Conservation (phyloP, 78 protist species). For the Dictyostelium citrinum region DNA sequence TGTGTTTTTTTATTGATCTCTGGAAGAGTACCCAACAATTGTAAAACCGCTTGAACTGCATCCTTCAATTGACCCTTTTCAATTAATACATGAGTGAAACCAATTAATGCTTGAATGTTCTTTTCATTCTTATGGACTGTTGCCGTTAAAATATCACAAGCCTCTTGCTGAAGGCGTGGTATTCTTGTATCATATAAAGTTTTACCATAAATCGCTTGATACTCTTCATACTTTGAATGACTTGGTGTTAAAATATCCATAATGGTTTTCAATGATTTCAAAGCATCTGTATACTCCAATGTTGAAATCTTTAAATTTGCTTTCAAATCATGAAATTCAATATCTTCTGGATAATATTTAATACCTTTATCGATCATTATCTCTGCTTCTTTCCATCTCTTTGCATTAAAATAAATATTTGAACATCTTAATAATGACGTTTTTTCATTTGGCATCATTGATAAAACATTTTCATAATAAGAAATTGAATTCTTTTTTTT, state of each 20-base stretch:
- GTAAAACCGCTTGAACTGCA: background rate
- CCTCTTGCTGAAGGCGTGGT: constrained; percentile 10
- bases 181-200: constrained; percentile 26
- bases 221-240: background rate
- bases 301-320: background rate
- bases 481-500: background rate
- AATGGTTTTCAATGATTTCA: constrained; percentile 8
- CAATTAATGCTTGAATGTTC: constrained; percentile 21
- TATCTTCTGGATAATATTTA: constrained; percentile 23
- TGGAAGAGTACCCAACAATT: background rate
- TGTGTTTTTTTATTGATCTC: background rate
- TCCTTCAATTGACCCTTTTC: constrained; percentile 26
- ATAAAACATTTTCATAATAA: background rate
- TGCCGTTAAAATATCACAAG: background rate
- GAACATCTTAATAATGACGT: constrained; percentile 5
- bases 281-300: constrained; percentile 23
- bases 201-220: constrained; percentile 17
- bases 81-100: constrained; percentile 39
- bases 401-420: constrained; percentile 48
- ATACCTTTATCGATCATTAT: constrained; percentile 15
- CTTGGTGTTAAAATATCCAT: background rate
- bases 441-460: constrained; percentile 30
- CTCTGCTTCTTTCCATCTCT: constrained; percentile 7
- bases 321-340: background rate
- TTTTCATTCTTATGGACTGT: constrained; percentile 13